Percentiles rank a stretch among this genome's conserved stretches.
Conservation (phyloP, 768 basidiomycete species). For the Strobilomyces dryophilus region DNA sequence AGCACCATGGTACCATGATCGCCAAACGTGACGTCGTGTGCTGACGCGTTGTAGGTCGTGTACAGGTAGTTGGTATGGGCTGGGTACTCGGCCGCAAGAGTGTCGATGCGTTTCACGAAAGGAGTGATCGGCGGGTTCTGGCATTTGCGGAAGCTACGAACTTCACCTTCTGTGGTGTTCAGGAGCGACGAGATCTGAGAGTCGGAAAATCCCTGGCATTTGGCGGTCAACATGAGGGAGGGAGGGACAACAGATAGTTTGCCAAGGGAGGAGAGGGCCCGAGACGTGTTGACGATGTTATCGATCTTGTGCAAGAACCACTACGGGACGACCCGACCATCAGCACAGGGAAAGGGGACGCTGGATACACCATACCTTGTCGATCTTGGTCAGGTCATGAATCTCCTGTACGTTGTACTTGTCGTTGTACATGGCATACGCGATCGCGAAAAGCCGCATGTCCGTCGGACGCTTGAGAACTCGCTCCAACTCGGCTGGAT, state of each 20-base stretch:
- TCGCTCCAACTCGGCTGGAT: slow-evolving; percentile 57
- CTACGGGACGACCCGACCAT: slow-evolving; percentile 35
- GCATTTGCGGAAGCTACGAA: slow-evolving; percentile 84
- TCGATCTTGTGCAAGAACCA: slow-evolving; percentile 99
- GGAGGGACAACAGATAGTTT: slow-evolving; percentile 66
- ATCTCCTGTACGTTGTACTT: slow-evolving; percentile 85
- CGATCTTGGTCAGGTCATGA: slow-evolving; percentile 96
- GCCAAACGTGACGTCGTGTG: slow-evolving; percentile 92
- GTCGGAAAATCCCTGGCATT: slow-evolving; percentile 95
- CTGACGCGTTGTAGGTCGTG: slow-evolving; percentile 96
- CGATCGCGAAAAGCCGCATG: slow-evolving; percentile 94
- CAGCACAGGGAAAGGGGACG: not conserved
- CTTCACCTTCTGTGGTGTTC: slow-evolving; percentile 64
- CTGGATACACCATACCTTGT: slow-evolving; percentile 55
- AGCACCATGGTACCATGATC: slow-evolving; percentile 99
- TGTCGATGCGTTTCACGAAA: slow-evolving; percentile 99
- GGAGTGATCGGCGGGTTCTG: slow-evolving; percentile 73
- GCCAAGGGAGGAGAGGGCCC: slow-evolving; percentile 63
- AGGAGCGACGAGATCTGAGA: slow-evolving; percentile 84
- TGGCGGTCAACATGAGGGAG: slow-evolving; percentile 81
- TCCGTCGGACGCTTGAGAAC: slow-evolving; percentile 86
- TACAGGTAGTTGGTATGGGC: slow-evolving; percentile 99
- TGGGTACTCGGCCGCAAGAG: slow-evolving; percentile 96
- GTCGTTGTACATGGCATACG: slow-evolving; percentile 95
- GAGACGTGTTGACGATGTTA: slow-evolving; percentile 92